phyloP scores from a whole-genome alignment of 2,329 filamentous ascomycete species.

The Dryadomyces quercus-mongolicae region DNA sequence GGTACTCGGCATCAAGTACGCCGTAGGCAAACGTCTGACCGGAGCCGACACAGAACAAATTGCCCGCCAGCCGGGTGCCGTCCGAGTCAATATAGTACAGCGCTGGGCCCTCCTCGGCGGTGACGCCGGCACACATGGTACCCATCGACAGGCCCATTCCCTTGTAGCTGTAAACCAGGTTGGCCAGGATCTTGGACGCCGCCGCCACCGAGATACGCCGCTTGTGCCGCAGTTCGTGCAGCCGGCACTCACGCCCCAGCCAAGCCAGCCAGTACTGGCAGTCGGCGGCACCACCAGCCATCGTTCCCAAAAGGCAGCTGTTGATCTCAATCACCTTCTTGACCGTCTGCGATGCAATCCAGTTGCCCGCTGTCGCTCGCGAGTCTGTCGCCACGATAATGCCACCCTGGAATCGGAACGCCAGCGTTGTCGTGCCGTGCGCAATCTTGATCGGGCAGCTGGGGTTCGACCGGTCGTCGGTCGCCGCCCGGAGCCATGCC shows the following conservation, averaged over 20 bases:
- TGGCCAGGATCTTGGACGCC: constrained; percentile 95
- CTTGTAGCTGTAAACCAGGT: constrained; percentile 97
- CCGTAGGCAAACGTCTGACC: constrained; percentile 99
- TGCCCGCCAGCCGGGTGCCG: constrained; percentile 81
- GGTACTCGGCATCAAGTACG: constrained; percentile 91
- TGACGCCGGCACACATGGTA: constrained; percentile 97
- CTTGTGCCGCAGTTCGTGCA: constrained; percentile 98
- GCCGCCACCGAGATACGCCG: constrained; percentile 95
- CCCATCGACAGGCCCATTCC: constrained; percentile 98
- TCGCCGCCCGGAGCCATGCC: constrained; percentile 90
- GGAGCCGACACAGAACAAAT: constrained; percentile 95
- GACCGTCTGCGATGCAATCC: constrained; percentile 98
- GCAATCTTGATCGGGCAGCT: constrained; percentile 98
- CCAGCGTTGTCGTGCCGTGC: constrained; percentile 94
- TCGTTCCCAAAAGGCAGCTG: constrained; percentile 83
- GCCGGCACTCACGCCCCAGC: constrained; percentile 96
- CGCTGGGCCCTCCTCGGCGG: constrained; percentile 86
- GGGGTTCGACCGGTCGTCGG: constrained; percentile 94
- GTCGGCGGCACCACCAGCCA: constrained; percentile 97
- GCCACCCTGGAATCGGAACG: constrained; percentile 95
- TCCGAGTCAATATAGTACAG: constrained; percentile 99
- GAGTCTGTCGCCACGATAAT: constrained; percentile 99
- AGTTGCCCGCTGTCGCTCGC: constrained; percentile 91
- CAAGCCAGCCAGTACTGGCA: constrained; percentile 99
- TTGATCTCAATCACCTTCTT: constrained; percentile 99